Base-by-base conservation (phyloP, 202 grass and related monocot species). In the Setaria viridis region DNA sequence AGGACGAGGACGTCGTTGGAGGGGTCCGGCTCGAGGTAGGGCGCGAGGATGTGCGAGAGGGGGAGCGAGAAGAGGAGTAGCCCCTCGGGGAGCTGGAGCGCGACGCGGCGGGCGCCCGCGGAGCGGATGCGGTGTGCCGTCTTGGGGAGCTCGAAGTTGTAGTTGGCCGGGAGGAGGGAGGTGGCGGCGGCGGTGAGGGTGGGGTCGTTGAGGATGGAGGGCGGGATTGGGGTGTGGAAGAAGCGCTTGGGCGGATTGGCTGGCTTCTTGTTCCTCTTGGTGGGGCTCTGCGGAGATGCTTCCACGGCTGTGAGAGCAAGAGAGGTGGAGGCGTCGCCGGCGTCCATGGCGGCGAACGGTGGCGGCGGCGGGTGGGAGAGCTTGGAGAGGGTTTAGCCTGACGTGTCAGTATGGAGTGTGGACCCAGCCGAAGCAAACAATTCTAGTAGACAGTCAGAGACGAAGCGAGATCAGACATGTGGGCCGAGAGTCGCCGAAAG, bases 81-180 rank as follows among this genome's bases (percentile, higher is more conserved):
- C 17, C 96, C 93, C 74, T 99, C 96, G 2, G 93, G 96, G 12
- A 99, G 90, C 78, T 99, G 93, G 6, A 95, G 96, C 53, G 90
- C 91, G 17, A 89, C 75, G 53, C 93, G 90, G 87, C 90, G 86
- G 16, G 96, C 81, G 12, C 65, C 79, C 4, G 91, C 79, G 42
- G 93, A 88, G 9, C 84, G 80, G 72, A 99, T 88, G 67, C 96
- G 93, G 82, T 99, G 96, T 15, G 93, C 88, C 9, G 96, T 99
- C 85, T 99, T 99, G 76, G 82, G 91, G 59, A 99, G 78, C 90
- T 99, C 93, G 84, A 95, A 95, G 89, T 94, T 86, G 86, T 99
- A 94, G 42, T 83, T 86, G 14, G 88, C 80, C 1, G 91, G 93
- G 49, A 98, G 90, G 62, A 98, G 90, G 62, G 91, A 87, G 53